Conservation (phyloP, 1,284 basidiomycete species). For the Phellinidium pouzarii region DNA sequence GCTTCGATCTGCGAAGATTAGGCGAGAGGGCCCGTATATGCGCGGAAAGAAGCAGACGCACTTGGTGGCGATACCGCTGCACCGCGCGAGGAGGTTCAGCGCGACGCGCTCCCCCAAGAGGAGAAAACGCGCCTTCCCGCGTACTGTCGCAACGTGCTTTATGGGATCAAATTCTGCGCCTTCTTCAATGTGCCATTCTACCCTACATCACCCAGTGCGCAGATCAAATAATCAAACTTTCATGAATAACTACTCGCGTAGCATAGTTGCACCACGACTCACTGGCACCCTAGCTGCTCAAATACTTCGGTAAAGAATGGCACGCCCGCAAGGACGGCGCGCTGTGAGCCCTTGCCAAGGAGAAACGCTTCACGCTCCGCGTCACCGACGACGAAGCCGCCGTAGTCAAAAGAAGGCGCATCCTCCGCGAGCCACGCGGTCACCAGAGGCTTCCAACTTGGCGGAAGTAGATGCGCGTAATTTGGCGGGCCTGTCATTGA, state of each 20-base stretch:
- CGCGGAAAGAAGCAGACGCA: slow-evolving; percentile 32
- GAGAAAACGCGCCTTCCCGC: slow-evolving; percentile 81
- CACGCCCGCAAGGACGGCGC: slow-evolving; percentile 86
- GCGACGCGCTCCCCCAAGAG: slow-evolving; percentile 95
- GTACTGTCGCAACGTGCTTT: slow-evolving; percentile 89
- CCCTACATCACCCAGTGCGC: slow-evolving; percentile 40
- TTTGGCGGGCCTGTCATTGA: slow-evolving; percentile 10
- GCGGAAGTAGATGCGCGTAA: slow-evolving; percentile 69
- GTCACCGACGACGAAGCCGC: slow-evolving; percentile 96
- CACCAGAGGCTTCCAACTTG: slow-evolving; percentile 84
- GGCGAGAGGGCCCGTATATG: slow-evolving; percentile 6
- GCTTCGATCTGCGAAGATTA: slow-evolving; percentile 54
- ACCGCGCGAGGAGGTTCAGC: slow-evolving; percentile 90
- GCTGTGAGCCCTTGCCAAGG: slow-evolving; percentile 73
- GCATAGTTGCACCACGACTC: slow-evolving; percentile 30
- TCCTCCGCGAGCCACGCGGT: slow-evolving; percentile 88
- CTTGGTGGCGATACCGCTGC: slow-evolving; percentile 96
- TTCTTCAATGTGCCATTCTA: slow-evolving; percentile 90
- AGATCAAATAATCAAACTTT: neutral
- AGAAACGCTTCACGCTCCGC: slow-evolving; percentile 81
- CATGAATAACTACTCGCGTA: neutral
- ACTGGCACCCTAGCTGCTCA: slow-evolving; percentile 84
- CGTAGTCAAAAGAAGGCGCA: slow-evolving; percentile 95
- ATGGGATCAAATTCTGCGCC: slow-evolving; percentile 75
- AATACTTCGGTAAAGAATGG: slow-evolving; percentile 98